A percentile compares a stretch with the other conserved stretches of the same genome.
Evolutionary conservation across 495 filamentous ascomycete species (phyloP).

Genomic region (Aspergillus hancockii): DNA sequence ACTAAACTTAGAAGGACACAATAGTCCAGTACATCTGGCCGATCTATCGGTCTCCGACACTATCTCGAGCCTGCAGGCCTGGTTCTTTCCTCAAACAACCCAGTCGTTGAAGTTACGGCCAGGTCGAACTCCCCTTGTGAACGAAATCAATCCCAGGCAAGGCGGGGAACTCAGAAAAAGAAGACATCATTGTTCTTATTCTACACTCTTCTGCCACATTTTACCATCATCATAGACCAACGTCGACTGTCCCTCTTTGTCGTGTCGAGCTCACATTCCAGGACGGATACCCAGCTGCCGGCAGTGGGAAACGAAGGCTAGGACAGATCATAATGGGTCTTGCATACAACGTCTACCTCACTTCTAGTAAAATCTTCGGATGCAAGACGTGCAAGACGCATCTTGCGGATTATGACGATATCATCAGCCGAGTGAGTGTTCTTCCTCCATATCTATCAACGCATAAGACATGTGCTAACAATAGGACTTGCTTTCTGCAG

Average conservation of each 20-base stretch:
- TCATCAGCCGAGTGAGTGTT: constrained; percentile 80
- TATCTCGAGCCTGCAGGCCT: neutral
- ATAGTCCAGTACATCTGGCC: neutral
- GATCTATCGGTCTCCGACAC: neutral
- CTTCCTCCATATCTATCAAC: constrained; percentile 15
- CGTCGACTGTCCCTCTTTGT: neutral
- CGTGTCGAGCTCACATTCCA: constrained; percentile 22
- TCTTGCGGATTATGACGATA: constrained; percentile 91
- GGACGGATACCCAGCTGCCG: constrained; percentile 13
- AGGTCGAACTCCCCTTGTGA: constrained; percentile 4
- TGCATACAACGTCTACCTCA: constrained; percentile 93
- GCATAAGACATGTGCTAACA: constrained; percentile 16
- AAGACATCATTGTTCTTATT: constrained; percentile 1
- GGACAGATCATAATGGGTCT: constrained; percentile 73
- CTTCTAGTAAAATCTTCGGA: constrained; percentile 85
- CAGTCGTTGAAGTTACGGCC: constrained; percentile 1
- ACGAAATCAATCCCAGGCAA: constrained; percentile 11
- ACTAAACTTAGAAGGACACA: neutral
- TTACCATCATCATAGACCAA: neutral
- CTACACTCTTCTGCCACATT: constrained; percentile 2
- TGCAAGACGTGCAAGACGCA: constrained; percentile 97
- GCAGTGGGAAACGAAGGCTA: constrained; percentile 19
- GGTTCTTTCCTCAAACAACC: neutral
- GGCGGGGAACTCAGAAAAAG: constrained; percentile 16
- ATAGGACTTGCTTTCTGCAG: constrained; percentile 45